Evolutionary conservation across 2,329 filamentous ascomycete species (phyloP).

Genomic region (Aureobasidium namibiae): DNA sequence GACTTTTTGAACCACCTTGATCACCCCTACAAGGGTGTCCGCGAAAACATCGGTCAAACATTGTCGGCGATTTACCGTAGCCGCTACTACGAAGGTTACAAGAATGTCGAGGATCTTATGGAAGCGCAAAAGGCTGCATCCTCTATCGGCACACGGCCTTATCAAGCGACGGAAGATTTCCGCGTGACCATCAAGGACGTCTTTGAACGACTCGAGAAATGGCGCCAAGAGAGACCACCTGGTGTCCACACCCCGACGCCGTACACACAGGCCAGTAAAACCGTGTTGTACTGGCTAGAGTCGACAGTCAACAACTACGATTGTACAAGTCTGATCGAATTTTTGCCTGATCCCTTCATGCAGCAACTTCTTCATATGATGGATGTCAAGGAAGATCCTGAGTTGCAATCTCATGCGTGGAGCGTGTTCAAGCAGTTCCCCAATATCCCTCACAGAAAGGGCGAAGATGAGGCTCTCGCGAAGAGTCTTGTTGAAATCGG

Average conservation of each 20-base stretch:
- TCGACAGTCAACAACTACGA: constrained; percentile 84
- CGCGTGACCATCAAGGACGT: constrained; percentile 61
- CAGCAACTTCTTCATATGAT: constrained; percentile 98
- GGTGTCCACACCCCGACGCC: constrained; percentile 89
- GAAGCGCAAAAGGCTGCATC: constrained; percentile 70
- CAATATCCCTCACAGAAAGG: constrained; percentile 84
- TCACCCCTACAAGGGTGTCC: constrained; percentile 95
- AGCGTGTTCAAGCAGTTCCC: constrained; percentile 94
- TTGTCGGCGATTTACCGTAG: constrained; percentile 84
- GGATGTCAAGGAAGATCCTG: constrained; percentile 97
- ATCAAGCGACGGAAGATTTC: constrained; percentile 69
- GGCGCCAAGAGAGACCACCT: constrained; percentile 74
- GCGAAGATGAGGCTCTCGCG: constrained; percentile 79
- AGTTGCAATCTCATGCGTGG: constrained; percentile 88
- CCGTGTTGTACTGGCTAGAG: constrained; percentile 90
- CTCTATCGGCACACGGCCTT: constrained; percentile 76
- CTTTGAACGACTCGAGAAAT: constrained; percentile 72
- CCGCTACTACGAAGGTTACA: constrained; percentile 88
- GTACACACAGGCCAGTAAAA: constrained; percentile 95
- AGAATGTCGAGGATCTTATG: constrained; percentile 66
- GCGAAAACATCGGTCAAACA: constrained; percentile 86
- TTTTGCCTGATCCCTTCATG: constrained; percentile 85
- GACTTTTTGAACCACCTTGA: constrained; percentile 88
- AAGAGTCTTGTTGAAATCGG: constrained; percentile 81
- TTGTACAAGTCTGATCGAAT: constrained; percentile 80